Evolutionary conservation across 257 asterid genomes (phyloP), one percentile per base, ranked within the genome.

Genomic region (Ballota nigra): DNA sequence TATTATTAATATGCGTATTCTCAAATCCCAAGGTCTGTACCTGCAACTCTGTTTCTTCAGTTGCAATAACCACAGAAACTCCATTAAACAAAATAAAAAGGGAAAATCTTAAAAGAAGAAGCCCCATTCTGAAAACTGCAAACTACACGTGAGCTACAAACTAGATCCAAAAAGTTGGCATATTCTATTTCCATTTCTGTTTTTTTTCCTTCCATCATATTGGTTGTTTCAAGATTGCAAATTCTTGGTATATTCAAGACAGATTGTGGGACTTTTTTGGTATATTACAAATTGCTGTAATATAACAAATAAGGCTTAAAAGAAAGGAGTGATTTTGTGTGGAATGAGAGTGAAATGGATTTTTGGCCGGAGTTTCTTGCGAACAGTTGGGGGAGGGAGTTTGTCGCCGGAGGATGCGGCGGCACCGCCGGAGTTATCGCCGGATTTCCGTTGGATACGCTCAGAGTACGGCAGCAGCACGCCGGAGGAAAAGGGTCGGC

Each of bases 391-490:
- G 98, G 96, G 1, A 85, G 69, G 68, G 98, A 94, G 22, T 94
- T 94, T 80, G 87, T 87, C 28, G 96, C 96, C 22, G 98, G 98
- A 67, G 98, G 97, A 59, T 77, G 86, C 23, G 98, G 98, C 66
- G 98, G 98, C 69, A 78, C 83, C 49, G 95, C 96, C 51, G 97
- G 97, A 3, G 75, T 91, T 11, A 80, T 89, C 0, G 86, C 92
- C 13, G 98, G 98, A 1, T 85, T 91, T 75, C 98, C 98, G 40
- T 85, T 94, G 3, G 98, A 94, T 31, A 91, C 96, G 0, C 79
- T 94, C 71, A 83, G 96, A 75, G 75, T 94, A 63, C 82, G 87
- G 76, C 98, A 84, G 85, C 98, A 94, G 82, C 78, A 40, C 67
- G 60, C 89, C 16, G 66, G 76, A 15, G 66, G 76, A 15, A 63